phyloP scores from a whole-genome alignment of 192 early-diverging fungal genomes.

The Podochytrium sp. region DNA sequence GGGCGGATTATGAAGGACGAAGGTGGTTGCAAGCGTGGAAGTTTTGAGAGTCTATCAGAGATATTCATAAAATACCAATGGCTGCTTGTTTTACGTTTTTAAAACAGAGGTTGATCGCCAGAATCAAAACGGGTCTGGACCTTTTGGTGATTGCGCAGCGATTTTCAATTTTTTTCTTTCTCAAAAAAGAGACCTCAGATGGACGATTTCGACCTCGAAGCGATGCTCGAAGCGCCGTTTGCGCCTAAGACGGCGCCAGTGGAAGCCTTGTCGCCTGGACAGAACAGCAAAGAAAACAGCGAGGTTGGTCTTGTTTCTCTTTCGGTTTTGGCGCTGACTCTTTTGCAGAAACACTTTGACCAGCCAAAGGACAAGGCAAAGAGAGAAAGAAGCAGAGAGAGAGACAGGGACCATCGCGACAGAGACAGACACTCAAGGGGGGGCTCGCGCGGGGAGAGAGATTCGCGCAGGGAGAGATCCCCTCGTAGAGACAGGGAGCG shows the following conservation, averaged over 20 bases:
- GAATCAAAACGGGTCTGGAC: too few species aligned
- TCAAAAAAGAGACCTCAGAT: not conserved
- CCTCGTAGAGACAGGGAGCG: slow-evolving; percentile 17
- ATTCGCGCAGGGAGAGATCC: slow-evolving; percentile 7
- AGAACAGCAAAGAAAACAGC: not conserved
- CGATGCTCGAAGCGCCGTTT: slow-evolving; percentile 56
- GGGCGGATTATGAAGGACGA: slow-evolving; percentile 55
- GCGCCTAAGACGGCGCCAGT: slow-evolving; percentile 11
- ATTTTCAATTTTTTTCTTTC: too few species aligned
- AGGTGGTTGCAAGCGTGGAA: slow-evolving; percentile 84
- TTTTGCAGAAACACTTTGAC: not conserved
- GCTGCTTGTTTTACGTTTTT: too few species aligned
- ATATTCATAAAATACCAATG: too few species aligned
- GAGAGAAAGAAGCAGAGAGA: slow-evolving; percentile 13
- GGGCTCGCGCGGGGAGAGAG: not conserved
- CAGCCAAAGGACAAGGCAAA: slow-evolving; percentile 7
- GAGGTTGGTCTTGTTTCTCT: too few species aligned
- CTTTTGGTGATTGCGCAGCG: too few species aligned
- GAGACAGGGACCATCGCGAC: too few species aligned
- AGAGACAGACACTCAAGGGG: too few species aligned
- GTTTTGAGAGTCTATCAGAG: slow-evolving; percentile 52
- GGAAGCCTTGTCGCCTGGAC: not conserved
- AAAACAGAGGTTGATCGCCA: too few species aligned
- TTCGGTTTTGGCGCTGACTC: not conserved
- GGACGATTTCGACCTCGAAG: slow-evolving; percentile 44